Evolutionary conservation across 208 protist species (phyloP).

Genomic region (Leishmania mexicana): DNA sequence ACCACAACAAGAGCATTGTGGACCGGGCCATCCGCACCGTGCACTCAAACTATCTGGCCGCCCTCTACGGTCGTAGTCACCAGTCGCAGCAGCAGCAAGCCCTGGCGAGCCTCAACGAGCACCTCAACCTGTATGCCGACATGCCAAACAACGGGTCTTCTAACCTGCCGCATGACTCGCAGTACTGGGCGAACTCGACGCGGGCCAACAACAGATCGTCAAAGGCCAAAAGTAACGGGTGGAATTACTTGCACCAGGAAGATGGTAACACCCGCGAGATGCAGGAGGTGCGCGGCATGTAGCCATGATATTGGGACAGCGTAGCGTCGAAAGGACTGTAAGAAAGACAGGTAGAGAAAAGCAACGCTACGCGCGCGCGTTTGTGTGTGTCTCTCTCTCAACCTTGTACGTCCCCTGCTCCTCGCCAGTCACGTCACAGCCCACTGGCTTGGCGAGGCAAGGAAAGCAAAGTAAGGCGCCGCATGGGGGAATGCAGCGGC

Average conservation of each 20-base stretch:
- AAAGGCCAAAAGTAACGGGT: neutral
- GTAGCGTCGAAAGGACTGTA: neutral
- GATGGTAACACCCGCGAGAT: constrained; percentile 19
- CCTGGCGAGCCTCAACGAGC: constrained; percentile 1
- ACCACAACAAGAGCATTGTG: constrained; percentile 23
- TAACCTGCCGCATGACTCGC: neutral
- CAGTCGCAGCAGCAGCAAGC: neutral
- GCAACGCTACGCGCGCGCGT: neutral
- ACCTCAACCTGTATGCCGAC: constrained; percentile 11
- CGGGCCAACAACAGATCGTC: neutral
- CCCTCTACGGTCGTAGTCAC: neutral
- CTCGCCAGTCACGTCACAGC: neutral
- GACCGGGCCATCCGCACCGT: constrained; percentile 20
- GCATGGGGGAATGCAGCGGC: neutral
- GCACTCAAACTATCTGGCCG: constrained; percentile 1
- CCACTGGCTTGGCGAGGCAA: neutral
- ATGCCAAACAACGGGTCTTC: neutral
- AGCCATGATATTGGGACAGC: neutral
- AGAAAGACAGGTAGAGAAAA: neutral
- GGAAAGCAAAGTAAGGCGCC: neutral
- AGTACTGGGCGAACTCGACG: neutral
- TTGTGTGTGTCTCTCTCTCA: neutral
- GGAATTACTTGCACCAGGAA: neutral
- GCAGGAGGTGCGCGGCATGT: constrained; percentile 9
- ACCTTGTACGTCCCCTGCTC: neutral